These are phyloP conservation scores for Onygena corvina DNA, from an alignment of 2,329 filamentous ascomycete genomes.

Conservation along the genomic window DNA sequence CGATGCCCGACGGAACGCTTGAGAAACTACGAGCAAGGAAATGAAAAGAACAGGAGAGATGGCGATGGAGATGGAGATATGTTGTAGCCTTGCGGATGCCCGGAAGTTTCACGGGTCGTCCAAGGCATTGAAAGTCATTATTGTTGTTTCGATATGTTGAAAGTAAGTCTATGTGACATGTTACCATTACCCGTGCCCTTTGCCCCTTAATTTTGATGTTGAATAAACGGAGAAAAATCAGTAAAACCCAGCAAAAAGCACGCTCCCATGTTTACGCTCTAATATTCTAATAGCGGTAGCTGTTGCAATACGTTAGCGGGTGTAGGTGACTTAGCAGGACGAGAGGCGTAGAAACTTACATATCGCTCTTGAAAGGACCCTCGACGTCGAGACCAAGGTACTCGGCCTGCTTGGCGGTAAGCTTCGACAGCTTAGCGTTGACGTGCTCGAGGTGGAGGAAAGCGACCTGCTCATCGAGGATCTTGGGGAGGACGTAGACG, in stretches of 20 bases:
- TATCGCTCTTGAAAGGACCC: conserved; percentile 93
- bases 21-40: too few relatives aligned
- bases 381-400: conserved; percentile 78
- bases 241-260: conserved; percentile 2
- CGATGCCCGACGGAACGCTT: too few relatives aligned
- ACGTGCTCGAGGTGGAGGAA: conserved; percentile 84
- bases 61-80: too few relatives aligned
- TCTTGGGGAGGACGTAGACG: conserved; percentile 97
- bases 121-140: background rate
- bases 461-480: conserved; percentile 97
- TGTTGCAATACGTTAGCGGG: conserved; percentile 27
- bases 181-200: conserved; percentile 11
- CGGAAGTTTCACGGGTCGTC: too few relatives aligned
- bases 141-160: conserved; percentile 4
- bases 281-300: conserved; percentile 54
- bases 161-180: conserved; percentile 4
- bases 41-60: too few relatives aligned
- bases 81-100: too few relatives aligned
- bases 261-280: conserved; percentile 1
- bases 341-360: conserved; percentile 42
- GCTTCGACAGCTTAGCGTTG: conserved; percentile 84
- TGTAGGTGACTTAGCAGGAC: background rate
- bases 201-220: conserved; percentile 18
- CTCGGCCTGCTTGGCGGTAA: conserved; percentile 78
- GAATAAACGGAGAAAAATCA: conserved; percentile 17